Conservation (phyloP, 140 eudicot species). For the Oenanthe javanica region DNA sequence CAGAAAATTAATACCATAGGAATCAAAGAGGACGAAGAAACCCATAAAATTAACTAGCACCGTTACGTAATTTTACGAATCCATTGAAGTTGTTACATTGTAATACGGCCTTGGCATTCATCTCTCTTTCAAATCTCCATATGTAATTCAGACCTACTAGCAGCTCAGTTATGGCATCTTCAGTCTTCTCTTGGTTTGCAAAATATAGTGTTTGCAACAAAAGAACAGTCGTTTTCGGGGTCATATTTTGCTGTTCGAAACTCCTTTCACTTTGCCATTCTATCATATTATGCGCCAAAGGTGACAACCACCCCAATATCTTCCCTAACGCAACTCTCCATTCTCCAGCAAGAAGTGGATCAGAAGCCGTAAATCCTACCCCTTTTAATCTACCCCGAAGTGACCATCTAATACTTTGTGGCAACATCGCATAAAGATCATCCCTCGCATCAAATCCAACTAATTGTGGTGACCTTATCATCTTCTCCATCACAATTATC, state of each 20-base stretch:
- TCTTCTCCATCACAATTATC: conserved; percentile 81
- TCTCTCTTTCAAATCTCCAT: conserved; percentile 91
- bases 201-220: conserved; percentile 56
- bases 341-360: conserved; percentile 72
- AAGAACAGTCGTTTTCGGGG: conserved; percentile 55
- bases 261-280: conserved; percentile 93
- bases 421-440: conserved; percentile 83
- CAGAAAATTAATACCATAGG: neutral
- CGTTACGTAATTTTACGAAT: conserved; percentile 27
- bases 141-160: conserved; percentile 86
- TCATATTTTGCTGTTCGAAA: conserved; percentile 59
- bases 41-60: conserved; percentile 5
- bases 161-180: conserved; percentile 86
- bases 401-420: conserved; percentile 48
- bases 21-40: neutral
- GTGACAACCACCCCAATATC: conserved; percentile 73
- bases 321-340: conserved; percentile 86
- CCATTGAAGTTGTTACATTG: conserved; percentile 37
- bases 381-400: conserved; percentile 60
- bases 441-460: conserved; percentile 88
- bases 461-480: conserved; percentile 75
- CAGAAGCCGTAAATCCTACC: conserved; percentile 65
- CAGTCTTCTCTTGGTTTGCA: conserved; percentile 72
- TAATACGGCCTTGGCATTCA: conserved; percentile 69
- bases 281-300: conserved; percentile 90